These are phyloP conservation scores for Nevesoporus exiguus DNA, from an alignment of 768 basidiomycete species.

Conservation along the genomic window DNA sequence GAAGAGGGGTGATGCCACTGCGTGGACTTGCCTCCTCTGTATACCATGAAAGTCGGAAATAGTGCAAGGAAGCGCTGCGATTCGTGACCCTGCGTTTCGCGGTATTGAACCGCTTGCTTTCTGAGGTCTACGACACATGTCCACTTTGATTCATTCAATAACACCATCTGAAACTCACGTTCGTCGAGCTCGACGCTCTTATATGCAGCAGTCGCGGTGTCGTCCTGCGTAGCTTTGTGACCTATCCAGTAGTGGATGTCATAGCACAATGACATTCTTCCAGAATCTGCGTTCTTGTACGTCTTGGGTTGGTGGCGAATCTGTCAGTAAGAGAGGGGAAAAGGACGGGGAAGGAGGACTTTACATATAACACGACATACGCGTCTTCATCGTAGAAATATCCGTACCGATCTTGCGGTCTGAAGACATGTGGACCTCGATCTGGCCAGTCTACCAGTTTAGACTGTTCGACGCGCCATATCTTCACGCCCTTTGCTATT, in stretches of 20 bases:
- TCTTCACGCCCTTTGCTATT: constrained; percentile 40
- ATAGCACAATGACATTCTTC: constrained; percentile 40
- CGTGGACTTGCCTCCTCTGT: constrained; percentile 31
- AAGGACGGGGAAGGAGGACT: constrained; percentile 13
- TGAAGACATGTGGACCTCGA: constrained; percentile 3
- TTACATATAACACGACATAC: constrained; percentile 60
- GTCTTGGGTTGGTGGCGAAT: constrained; percentile 38
- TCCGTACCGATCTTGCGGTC: constrained; percentile 38
- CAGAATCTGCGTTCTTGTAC: constrained; percentile 47
- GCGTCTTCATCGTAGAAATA: constrained; percentile 64
- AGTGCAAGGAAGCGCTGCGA: constrained; percentile 49
- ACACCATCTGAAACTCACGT: constrained; percentile 10
- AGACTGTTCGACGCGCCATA: constrained; percentile 61
- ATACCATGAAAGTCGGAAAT: constrained; percentile 45
- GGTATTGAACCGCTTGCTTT: constrained; percentile 53
- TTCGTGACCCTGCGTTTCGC: constrained; percentile 59
- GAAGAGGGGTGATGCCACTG: not conserved
- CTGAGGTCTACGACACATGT: constrained; percentile 31
- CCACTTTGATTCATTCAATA: not conserved
- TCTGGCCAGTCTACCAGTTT: constrained; percentile 34
- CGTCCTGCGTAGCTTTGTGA: constrained; percentile 54
- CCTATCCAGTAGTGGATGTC: constrained; percentile 66
- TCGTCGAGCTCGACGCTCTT: constrained; percentile 69
- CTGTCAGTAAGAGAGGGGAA: not conserved
- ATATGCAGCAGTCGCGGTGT: constrained; percentile 59